These are phyloP conservation scores for Argentina anserina DNA, from an alignment of 306 rosid species.

Conservation along the genomic window DNA sequence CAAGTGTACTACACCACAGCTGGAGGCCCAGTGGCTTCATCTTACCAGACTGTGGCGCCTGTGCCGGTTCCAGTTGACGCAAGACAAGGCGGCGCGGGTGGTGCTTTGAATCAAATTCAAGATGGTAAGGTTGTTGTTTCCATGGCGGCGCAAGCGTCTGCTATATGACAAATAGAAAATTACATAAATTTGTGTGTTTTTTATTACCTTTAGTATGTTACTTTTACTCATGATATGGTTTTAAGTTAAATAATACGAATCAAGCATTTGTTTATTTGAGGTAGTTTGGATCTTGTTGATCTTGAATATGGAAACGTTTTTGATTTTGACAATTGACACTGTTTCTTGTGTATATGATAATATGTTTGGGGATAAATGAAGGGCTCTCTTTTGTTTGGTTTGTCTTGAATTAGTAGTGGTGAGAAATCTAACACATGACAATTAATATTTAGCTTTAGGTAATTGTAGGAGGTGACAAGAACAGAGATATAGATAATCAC, in stretches of 20 bases:
- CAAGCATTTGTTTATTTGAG: constrained; percentile 15
- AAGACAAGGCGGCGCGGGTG: constrained; percentile 27
- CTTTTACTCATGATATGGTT: not conserved
- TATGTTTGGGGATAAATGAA: constrained; percentile 14
- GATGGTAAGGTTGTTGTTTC: constrained; percentile 41
- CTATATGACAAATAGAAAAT: constrained; percentile 21
- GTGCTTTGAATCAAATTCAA: constrained; percentile 35
- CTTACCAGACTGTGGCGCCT: constrained; percentile 35
- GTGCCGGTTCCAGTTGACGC: constrained; percentile 38
- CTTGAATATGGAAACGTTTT: constrained; percentile 1
- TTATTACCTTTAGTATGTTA: not conserved
- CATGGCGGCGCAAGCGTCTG: constrained; percentile 31
- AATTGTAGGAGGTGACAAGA: constrained; percentile 2
- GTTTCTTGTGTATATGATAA: constrained; percentile 42
- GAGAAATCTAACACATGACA: not conserved
- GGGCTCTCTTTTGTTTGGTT: constrained; percentile 22
- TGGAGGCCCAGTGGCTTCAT: constrained; percentile 25
- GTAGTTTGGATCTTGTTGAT: constrained; percentile 7
- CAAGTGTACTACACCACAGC: constrained; percentile 46
- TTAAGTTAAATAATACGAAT: constrained; percentile 15
- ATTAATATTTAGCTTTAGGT: not conserved
- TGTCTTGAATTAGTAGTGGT: not conserved
- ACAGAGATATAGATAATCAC: not conserved
- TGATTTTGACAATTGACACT: constrained; percentile 26
- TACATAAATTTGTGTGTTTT: not conserved